Evolutionary conservation across 2,329 filamentous ascomycete species (phyloP).

Genomic region (Fusarium nodosum): DNA sequence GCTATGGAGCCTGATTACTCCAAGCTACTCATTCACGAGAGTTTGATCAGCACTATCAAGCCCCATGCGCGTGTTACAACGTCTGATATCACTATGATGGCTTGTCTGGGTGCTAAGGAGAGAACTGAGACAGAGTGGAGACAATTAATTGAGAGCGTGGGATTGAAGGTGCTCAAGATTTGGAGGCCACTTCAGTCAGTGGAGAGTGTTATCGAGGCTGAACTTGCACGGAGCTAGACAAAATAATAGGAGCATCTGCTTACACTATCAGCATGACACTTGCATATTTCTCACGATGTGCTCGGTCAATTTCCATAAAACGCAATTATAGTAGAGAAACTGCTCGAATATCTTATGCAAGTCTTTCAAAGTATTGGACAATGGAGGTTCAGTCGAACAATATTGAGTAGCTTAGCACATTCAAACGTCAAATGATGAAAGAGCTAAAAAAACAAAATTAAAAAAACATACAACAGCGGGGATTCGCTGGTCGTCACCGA

Average conservation of each 20-base stretch:
- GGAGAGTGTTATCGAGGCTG: conserved; percentile 51
- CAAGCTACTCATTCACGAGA: conserved; percentile 56
- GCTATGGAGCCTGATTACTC: conserved; percentile 54
- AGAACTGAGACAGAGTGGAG: conserved; percentile 53
- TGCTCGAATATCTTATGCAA: too few species aligned
- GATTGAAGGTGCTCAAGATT: conserved; percentile 51
- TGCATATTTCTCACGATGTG: rapidly evolving
- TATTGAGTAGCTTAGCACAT: too few species aligned
- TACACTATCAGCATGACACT: not conserved
- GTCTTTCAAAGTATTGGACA: too few species aligned
- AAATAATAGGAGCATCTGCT: not conserved
- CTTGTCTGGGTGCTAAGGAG: conserved; percentile 51
- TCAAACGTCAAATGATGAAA: too few species aligned
- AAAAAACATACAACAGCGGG: too few species aligned
- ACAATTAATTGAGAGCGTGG: conserved; percentile 44
- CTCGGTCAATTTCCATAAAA: not conserved
- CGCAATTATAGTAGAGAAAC: not conserved
- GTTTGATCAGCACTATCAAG: conserved; percentile 51
- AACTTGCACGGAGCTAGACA: not conserved
- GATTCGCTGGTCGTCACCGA: too few species aligned
- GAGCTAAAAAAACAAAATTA: too few species aligned
- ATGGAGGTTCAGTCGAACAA: too few species aligned
- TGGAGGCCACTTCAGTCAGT: conserved; percentile 49
- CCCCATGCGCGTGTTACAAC: conserved; percentile 51
- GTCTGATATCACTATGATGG: conserved; percentile 56